These are phyloP conservation scores for Amauroascus niger DNA, from an alignment of 2,329 filamentous ascomycete genomes.

Conservation along the genomic window DNA sequence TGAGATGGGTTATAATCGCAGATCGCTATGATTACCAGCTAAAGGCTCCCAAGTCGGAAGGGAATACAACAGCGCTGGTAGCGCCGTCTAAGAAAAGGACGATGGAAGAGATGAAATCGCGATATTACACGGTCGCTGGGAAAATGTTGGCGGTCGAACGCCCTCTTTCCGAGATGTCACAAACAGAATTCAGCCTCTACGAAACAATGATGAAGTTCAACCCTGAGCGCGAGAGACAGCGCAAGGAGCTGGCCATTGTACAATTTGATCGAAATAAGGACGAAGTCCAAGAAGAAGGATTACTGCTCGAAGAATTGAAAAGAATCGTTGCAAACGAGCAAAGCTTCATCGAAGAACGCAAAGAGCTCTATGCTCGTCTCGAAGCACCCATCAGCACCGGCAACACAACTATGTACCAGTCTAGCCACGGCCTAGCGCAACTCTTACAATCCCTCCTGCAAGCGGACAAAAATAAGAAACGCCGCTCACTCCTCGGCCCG, in stretches of 20 bases:
- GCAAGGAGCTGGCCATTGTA: slow-evolving; percentile 76
- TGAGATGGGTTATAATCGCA: slow-evolving; percentile 84
- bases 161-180: slow-evolving; percentile 76
- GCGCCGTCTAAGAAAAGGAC: slow-evolving; percentile 47
- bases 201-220: slow-evolving; percentile 83
- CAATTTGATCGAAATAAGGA: slow-evolving; percentile 71
- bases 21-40: slow-evolving; percentile 72
- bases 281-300: slow-evolving; percentile 86
- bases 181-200: slow-evolving; percentile 70
- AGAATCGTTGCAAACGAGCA: slow-evolving; percentile 82
- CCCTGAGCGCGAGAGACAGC: slow-evolving; percentile 62
- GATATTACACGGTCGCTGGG: slow-evolving; percentile 80
- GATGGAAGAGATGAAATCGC: slow-evolving; percentile 82
- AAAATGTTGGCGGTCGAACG: slow-evolving; percentile 73
- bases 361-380: slow-evolving; percentile 75
- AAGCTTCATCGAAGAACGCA: slow-evolving; percentile 75
- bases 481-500: slow-evolving; percentile 57
- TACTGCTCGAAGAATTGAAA: slow-evolving; percentile 78
- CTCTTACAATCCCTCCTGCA: slow-evolving; percentile 74
- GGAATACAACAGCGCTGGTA: slow-evolving; percentile 43
- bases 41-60: slow-evolving; percentile 23
- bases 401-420: slow-evolving; percentile 68
- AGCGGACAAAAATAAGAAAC: slow-evolving; percentile 82
- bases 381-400: slow-evolving; percentile 65
- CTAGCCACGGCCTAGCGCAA: slow-evolving; percentile 66